Percentiles rank a stretch among this genome's conserved stretches.
Evolutionary conservation across 768 basidiomycete species (phyloP).

Genomic region (Pisolithus tinctorius): DNA sequence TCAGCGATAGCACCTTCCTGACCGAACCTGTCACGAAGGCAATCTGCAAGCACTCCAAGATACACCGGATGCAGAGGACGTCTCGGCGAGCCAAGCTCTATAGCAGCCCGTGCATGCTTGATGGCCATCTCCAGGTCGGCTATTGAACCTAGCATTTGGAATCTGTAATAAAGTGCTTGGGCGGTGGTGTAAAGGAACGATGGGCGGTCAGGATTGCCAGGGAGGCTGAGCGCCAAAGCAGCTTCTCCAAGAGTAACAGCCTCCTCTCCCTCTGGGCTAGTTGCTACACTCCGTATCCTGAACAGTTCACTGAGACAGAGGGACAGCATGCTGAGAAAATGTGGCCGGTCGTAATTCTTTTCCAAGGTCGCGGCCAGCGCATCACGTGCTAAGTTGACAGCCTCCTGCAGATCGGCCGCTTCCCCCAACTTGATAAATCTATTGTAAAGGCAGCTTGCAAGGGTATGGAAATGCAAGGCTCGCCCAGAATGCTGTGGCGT

Average conservation of each 20-base stretch:
- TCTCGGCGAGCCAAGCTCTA: background rate
- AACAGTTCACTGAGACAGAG: background rate
- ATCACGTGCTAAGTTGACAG: conserved; percentile 10
- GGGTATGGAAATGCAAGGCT: background rate
- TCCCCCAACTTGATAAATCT: background rate
- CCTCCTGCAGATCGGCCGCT: background rate
- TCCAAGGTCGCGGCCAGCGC: too few species aligned
- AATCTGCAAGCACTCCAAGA: background rate
- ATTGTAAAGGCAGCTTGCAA: background rate
- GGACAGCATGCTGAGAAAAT: background rate
- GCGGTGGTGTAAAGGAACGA: too few species aligned
- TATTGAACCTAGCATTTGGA: background rate
- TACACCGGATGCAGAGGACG: background rate
- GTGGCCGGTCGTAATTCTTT: conserved; percentile 1
- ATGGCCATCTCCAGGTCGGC: conserved; percentile 9
- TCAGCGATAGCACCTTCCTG: too few species aligned
- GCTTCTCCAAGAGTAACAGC: background rate
- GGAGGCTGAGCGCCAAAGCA: background rate
- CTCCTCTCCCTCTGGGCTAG: background rate
- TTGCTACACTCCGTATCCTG: background rate
- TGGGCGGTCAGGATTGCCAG: background rate
- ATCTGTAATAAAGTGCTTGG: background rate
- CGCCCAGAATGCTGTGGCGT: background rate
- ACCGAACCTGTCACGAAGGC: background rate
- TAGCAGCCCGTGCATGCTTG: background rate